Conservation (phyloP, 2,329 filamentous ascomycete genomes). For the Pseudogymnoascus sp. region DNA sequence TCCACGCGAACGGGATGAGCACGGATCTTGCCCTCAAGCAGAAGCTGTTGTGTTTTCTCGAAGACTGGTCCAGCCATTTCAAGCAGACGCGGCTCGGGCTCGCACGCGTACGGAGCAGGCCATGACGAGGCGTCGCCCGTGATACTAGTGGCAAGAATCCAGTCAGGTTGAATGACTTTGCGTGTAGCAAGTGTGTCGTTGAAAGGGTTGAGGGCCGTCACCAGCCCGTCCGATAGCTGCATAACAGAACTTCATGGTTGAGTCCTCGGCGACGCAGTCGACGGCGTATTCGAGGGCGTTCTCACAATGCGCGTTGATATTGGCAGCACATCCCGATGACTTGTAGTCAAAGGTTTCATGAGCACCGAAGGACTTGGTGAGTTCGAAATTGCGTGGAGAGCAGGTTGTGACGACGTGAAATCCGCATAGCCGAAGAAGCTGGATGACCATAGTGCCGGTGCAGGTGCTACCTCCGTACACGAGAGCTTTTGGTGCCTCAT, state of each 20-base stretch:
- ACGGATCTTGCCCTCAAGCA: conserved; percentile 1
- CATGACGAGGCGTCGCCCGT: background rate
- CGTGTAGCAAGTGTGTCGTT: too few relatives aligned
- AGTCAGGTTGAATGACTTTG: too few relatives aligned
- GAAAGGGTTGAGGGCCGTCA: conserved; percentile 28
- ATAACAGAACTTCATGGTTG: conserved; percentile 31
- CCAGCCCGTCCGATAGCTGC: conserved; percentile 30
- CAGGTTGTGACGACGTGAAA: conserved; percentile 27
- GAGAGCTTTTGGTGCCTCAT: conserved; percentile 8
- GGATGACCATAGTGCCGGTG: conserved; percentile 27
- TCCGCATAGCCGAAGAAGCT: conserved; percentile 21
- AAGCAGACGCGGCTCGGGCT: background rate
- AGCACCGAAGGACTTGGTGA: conserved; percentile 33
- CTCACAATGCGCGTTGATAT: conserved; percentile 29
- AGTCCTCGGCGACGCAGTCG: conserved; percentile 28
- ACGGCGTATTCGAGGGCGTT: conserved; percentile 27
- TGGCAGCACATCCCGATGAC: conserved; percentile 20
- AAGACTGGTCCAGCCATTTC: background rate
- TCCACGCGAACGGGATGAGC: background rate
- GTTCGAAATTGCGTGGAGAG: conserved; percentile 29
- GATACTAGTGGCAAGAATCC: too few relatives aligned
- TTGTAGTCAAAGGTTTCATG: conserved; percentile 34
- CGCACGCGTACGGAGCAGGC: background rate
- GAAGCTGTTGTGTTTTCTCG: background rate
- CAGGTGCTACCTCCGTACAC: conserved; percentile 25